phyloP scores from a whole-genome alignment of 495 filamentous ascomycete genomes.

The Tricharina praecox region DNA sequence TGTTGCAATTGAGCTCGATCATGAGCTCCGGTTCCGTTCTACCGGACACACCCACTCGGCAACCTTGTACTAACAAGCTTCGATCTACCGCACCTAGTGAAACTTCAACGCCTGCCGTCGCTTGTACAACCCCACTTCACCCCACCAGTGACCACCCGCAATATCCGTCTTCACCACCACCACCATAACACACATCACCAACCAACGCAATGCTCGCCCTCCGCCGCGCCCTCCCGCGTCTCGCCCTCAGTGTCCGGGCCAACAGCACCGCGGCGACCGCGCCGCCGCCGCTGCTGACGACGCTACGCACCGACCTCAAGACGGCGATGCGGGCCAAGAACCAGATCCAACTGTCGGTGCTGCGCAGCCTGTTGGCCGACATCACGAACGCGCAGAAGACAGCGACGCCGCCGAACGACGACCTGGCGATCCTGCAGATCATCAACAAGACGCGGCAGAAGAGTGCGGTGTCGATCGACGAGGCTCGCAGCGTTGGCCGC shows the following conservation, averaged over 20 bases:
- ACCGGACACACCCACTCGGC: no score
- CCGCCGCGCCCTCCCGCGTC: not conserved
- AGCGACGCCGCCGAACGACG: slow-evolving; percentile 35
- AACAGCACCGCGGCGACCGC: not conserved
- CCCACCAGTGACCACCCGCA: slow-evolving; percentile 5
- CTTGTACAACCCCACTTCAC: no score
- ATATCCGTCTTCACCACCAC: slow-evolving; percentile 1
- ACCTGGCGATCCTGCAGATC: slow-evolving; percentile 39
- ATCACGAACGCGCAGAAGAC: slow-evolving; percentile 43
- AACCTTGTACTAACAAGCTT: no score
- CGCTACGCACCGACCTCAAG: slow-evolving; percentile 37
- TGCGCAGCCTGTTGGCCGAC: slow-evolving; percentile 36
- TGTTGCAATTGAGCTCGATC: no score
- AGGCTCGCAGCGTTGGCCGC: slow-evolving; percentile 35
- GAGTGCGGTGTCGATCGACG: slow-evolving; percentile 30
- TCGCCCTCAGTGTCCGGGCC: not conserved
- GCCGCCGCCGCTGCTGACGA: slow-evolving; percentile 12
- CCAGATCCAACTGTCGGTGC: slow-evolving; percentile 35
- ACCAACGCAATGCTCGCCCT: slow-evolving; percentile 6
- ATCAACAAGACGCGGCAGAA: slow-evolving; percentile 32
- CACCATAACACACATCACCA: not conserved
- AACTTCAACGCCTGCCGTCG: no score
- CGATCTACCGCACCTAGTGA: no score
- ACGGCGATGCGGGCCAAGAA: slow-evolving; percentile 42
- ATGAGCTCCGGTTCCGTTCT: no score